A percentile compares a stretch with the other conserved stretches of the same genome.
These are phyloP conservation scores for Rosa rugosa DNA, from an alignment of 306 rosid species.

Conservation along the genomic window DNA sequence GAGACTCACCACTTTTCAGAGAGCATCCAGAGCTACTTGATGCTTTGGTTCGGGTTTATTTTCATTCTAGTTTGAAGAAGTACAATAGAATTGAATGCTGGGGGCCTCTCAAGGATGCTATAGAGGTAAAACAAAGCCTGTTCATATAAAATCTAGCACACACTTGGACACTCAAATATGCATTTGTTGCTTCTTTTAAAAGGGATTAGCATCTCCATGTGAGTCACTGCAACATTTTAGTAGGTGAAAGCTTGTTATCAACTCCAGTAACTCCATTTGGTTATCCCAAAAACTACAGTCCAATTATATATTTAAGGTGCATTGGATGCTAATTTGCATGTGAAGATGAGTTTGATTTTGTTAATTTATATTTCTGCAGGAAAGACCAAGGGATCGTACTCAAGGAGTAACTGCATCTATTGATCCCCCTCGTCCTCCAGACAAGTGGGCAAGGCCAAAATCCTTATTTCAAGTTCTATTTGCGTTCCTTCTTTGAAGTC, in stretches of 20 bases:
- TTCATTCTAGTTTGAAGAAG: constrained; percentile 76
- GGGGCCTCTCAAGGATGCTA: constrained; percentile 86
- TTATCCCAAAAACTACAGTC: not conserved
- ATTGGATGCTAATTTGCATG: not conserved
- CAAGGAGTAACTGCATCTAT: constrained; percentile 44
- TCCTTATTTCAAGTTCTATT: constrained; percentile 84
- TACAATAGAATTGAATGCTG: constrained; percentile 87
- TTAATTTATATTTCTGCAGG: constrained; percentile 36
- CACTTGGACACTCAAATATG: not conserved
- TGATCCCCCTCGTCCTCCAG: constrained; percentile 30
- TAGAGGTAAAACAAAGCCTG: constrained; percentile 48
- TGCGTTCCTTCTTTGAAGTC: constrained; percentile 73
- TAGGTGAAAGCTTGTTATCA: not conserved
- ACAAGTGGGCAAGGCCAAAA: constrained; percentile 57
- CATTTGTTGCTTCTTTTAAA: not conserved
- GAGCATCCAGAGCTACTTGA: constrained; percentile 74
- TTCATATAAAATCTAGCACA: not conserved
- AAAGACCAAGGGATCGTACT: constrained; percentile 46
- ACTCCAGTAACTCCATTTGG: not conserved
- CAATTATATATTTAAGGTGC: not conserved
- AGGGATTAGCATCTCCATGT: not conserved
- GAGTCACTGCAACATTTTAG: not conserved
- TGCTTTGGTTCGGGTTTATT: constrained; percentile 75
- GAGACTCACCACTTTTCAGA: constrained; percentile 69
- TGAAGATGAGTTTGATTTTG: not conserved